Evolutionary conservation across 225 moss, liverwort and hornwort species (phyloP).

Genomic region (Asterella californica): DNA sequence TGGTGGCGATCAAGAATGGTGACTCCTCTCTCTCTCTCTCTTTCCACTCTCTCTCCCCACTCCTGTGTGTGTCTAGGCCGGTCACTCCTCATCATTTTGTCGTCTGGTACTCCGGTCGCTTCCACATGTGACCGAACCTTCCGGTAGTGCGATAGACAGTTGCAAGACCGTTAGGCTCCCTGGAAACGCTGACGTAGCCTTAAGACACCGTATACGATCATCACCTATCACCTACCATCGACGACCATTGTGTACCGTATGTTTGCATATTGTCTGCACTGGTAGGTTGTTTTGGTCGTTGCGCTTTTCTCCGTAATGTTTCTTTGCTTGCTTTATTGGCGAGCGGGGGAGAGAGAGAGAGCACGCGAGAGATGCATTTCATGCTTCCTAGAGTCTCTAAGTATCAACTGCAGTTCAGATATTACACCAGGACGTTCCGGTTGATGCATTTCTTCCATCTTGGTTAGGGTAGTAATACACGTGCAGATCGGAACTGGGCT

Average conservation of each 20-base stretch:
- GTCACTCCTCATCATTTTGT: neutral
- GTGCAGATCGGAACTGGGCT: no score
- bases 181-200: slow-evolving; percentile 17
- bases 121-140: neutral
- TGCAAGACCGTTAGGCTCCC: slow-evolving; percentile 42
- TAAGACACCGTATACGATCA: neutral
- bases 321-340: no score
- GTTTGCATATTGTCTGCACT: no score
- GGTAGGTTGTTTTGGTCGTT: no score
- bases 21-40: neutral
- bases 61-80: neutral
- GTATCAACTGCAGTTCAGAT: no score
- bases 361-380: no score
- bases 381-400: no score
- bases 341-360: no score
- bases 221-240: slow-evolving; percentile 12
- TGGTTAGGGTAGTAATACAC: no score
- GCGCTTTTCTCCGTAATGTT: no score
- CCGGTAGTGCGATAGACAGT: slow-evolving; percentile 19
- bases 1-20: slow-evolving; percentile 21
- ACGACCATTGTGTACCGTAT: neutral
- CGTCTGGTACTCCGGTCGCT: neutral
- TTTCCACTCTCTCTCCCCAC: slow-evolving; percentile 7
- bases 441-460: no score
- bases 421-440: no score